A percentile compares a stretch with the other conserved stretches of the same genome.
phyloP scores from a whole-genome alignment of 2,329 filamentous ascomycete species.

The Cylindrodendrum hubeiense region DNA sequence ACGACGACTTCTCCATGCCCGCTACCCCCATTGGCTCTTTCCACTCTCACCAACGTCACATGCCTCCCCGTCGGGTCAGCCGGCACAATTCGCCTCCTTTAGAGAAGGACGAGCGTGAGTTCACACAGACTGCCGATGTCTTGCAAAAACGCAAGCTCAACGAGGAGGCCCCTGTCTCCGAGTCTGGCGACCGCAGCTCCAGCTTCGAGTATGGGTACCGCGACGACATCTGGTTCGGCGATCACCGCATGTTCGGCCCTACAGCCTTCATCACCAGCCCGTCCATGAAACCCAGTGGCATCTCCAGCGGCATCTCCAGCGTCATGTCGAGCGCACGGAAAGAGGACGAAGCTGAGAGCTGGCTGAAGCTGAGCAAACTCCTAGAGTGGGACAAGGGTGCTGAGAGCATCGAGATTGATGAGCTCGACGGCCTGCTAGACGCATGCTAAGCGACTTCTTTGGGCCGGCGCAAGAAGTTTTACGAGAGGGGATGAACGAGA shows the following conservation, averaged over 20 bases:
- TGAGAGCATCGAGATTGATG: slow-evolving; percentile 91
- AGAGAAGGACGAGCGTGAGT: slow-evolving; percentile 95
- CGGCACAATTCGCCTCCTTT: slow-evolving; percentile 88
- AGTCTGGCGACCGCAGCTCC: slow-evolving; percentile 46
- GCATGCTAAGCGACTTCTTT: slow-evolving; percentile 66
- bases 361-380: slow-evolving; percentile 56
- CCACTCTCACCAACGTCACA: slow-evolving; percentile 59
- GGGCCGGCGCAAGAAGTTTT: slow-evolving; percentile 38
- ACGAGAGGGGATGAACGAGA: slow-evolving; percentile 34
- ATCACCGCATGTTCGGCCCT: slow-evolving; percentile 52
- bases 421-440: slow-evolving; percentile 89
- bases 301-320: slow-evolving; percentile 37
- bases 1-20: slow-evolving; percentile 70
- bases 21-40: slow-evolving; percentile 75
- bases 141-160: slow-evolving; percentile 76
- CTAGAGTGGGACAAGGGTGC: slow-evolving; percentile 77
- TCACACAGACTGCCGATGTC: slow-evolving; percentile 92
- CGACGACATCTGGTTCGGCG: slow-evolving; percentile 68
- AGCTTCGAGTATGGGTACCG: slow-evolving; percentile 52
- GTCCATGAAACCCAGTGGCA: slow-evolving; percentile 57
- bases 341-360: slow-evolving; percentile 54
- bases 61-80: slow-evolving; percentile 53
- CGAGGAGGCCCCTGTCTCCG: slow-evolving; percentile 52
- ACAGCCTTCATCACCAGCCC: slow-evolving; percentile 66
- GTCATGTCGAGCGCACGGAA: slow-evolving; percentile 47